phyloP scores from a whole-genome alignment of 2,329 filamentous ascomycete species.

The Capronia coronata region DNA sequence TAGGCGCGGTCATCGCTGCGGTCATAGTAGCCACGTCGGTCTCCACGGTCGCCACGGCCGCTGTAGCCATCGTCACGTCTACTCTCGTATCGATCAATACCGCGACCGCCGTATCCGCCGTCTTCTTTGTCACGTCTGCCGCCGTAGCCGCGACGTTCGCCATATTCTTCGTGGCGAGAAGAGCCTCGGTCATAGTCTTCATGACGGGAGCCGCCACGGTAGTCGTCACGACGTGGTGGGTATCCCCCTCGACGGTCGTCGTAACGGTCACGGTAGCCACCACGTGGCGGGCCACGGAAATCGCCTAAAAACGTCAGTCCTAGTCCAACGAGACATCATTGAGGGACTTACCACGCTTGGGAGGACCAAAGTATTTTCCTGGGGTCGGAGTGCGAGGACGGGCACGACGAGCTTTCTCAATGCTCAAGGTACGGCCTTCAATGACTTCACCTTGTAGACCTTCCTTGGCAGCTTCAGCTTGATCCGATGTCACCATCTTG shows the following conservation, averaged over 20 bases:
- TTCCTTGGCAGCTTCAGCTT: conserved; percentile 95
- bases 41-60: conserved; percentile 39
- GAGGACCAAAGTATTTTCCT: conserved; percentile 97
- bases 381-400: conserved; percentile 93
- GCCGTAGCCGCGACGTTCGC: conserved; percentile 40
- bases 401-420: conserved; percentile 95
- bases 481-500: conserved; percentile 93
- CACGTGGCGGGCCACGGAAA: conserved; percentile 40
- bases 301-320: conserved; percentile 35
- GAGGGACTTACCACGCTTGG: conserved; percentile 75
- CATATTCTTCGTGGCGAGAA: conserved; percentile 41
- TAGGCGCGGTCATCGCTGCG: conserved; percentile 21
- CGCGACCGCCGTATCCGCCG: conserved; percentile 38
- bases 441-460: conserved; percentile 91
- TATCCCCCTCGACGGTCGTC: conserved; percentile 47
- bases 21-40: conserved; percentile 36
- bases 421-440: conserved; percentile 91
- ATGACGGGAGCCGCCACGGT: conserved; percentile 36
- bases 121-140: conserved; percentile 41
- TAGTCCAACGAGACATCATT: not conserved
- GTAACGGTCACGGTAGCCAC: conserved; percentile 37
- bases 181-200: conserved; percentile 43
- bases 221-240: conserved; percentile 43
- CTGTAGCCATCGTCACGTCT: conserved; percentile 19
- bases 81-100: conserved; percentile 38